Percentiles rank a stretch among this genome's conserved stretches.
These are phyloP conservation scores for Citrullus mucosospermus DNA, from an alignment of 306 rosid genomes.

Conservation along the genomic window DNA sequence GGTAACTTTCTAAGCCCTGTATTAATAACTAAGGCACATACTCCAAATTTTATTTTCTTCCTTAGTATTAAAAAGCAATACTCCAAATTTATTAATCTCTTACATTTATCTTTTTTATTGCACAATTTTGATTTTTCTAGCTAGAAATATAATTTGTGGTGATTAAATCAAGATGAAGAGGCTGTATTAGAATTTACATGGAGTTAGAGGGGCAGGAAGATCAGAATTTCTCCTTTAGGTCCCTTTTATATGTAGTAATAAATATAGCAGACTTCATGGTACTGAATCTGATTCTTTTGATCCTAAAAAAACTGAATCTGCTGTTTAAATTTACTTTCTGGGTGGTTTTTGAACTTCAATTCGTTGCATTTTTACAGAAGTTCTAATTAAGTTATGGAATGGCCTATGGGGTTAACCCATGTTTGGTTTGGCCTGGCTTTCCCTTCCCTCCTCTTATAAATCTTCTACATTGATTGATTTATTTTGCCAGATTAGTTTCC, in stretches of 20 bases:
- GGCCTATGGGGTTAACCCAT: neutral
- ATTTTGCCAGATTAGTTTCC: conserved; percentile 85
- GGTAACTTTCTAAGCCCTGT: conserved; percentile 21
- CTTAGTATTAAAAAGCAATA: neutral
- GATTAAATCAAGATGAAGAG: neutral
- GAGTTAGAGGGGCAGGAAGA: neutral
- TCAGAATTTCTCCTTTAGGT: neutral
- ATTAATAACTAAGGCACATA: neutral
- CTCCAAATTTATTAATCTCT: neutral
- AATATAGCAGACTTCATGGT: neutral
- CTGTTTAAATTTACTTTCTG: neutral
- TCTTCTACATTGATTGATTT: neutral
- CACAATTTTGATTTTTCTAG: neutral
- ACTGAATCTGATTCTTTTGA: neutral
- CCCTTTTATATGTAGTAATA: neutral
- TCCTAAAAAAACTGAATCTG: no score
- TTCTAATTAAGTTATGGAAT: neutral
- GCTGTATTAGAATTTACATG: neutral
- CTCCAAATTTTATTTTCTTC: neutral
- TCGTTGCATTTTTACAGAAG: neutral
- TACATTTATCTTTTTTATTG: neutral
- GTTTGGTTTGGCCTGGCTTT: neutral
- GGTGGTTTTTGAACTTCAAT: neutral
- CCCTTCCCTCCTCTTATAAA: neutral
- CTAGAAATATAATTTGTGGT: neutral